Percentiles rank a stretch among this genome's conserved stretches.
Conservation (phyloP, 2,329 filamentous ascomycete species). For the Coniochaeta sp. region DNA sequence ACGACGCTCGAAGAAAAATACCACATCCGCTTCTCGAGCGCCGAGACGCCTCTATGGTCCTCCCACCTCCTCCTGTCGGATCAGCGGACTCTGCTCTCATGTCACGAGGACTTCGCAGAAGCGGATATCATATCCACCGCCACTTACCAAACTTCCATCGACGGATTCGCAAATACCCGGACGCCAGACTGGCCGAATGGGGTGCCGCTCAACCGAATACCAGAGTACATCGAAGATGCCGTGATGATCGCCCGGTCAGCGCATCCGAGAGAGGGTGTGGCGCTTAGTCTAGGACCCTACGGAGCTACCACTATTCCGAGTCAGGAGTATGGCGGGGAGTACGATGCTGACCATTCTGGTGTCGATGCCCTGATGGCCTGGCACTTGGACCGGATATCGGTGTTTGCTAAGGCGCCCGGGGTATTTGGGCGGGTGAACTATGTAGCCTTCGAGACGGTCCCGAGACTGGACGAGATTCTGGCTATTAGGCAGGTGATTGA, state of each 20-base stretch:
- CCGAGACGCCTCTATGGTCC: slow-evolving; percentile 57
- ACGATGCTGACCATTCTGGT: slow-evolving; percentile 41
- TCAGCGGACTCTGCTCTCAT: slow-evolving; percentile 41
- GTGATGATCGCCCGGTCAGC: slow-evolving; percentile 32
- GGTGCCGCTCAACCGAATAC: slow-evolving; percentile 30
- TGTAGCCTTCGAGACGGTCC: slow-evolving; percentile 61
- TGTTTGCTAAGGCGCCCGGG: slow-evolving; percentile 37
- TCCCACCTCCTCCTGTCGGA: slow-evolving; percentile 55
- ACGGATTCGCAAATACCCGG: slow-evolving; percentile 47
- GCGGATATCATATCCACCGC: slow-evolving; percentile 59
- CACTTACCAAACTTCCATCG: slow-evolving; percentile 57
- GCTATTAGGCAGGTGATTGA: slow-evolving; percentile 43
- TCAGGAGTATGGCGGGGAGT: slow-evolving; percentile 57
- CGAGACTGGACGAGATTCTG: slow-evolving; percentile 52
- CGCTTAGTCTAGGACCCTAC: slow-evolving; percentile 59
- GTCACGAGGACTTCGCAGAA: slow-evolving; percentile 53
- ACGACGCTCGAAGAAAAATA: slow-evolving; percentile 58
- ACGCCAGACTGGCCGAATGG: slow-evolving; percentile 34
- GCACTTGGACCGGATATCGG: slow-evolving; percentile 46
- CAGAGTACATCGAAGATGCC: slow-evolving; percentile 34
- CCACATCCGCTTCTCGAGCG: slow-evolving; percentile 40
- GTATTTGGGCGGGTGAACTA: slow-evolving; percentile 38
- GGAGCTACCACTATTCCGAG: slow-evolving; percentile 60
- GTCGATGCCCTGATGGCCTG: slow-evolving; percentile 41
- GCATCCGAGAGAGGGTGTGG: slow-evolving; percentile 29